Percentiles rank a stretch among this genome's conserved stretches.
These are phyloP conservation scores for Taphrina wiesneri DNA, from an alignment of 1,139 yeast genomes.

Conservation along the genomic window DNA sequence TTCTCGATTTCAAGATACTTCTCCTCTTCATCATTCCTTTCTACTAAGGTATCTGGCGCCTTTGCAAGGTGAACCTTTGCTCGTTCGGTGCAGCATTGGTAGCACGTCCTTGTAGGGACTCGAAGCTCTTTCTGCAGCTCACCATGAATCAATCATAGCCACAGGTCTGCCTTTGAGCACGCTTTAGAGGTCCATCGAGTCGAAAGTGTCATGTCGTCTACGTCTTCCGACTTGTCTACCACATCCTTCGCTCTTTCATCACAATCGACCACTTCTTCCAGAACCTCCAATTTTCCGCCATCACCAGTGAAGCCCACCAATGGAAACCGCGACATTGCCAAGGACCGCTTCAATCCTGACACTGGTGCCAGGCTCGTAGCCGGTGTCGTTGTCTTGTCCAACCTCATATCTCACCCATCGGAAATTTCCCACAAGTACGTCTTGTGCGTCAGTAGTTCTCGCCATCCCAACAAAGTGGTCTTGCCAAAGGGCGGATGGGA, in stretches of 20 bases:
- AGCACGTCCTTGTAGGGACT: conserved; percentile 1
- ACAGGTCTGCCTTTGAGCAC: neutral
- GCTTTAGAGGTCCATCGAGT: neutral
- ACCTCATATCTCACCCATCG: conserved; percentile 50
- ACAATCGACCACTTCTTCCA: conserved; percentile 7
- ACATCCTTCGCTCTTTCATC: neutral
- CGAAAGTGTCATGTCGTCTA: conserved; percentile 12
- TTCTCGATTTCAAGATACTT: neutral
- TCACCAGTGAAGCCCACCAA: conserved; percentile 17
- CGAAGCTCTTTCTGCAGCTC: neutral
- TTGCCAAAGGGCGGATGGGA: conserved; percentile 97
- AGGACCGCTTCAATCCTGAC: conserved; percentile 33
- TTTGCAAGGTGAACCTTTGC: neutral
- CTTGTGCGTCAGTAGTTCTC: conserved; percentile 73
- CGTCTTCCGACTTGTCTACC: conserved; percentile 1
- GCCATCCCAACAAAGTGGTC: conserved; percentile 61
- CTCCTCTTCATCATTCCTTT: neutral
- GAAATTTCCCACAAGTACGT: conserved; percentile 46
- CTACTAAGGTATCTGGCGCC: neutral
- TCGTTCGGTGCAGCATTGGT: neutral
- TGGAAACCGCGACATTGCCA: conserved; percentile 21
- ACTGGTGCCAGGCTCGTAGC: conserved; percentile 82
- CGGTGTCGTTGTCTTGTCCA: conserved; percentile 77
- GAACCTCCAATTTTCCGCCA: conserved; percentile 11
- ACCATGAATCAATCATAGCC: conserved; percentile 6